phyloP scores from a whole-genome alignment of 257 asterid genomes.

The Eucommia ulmoides region DNA sequence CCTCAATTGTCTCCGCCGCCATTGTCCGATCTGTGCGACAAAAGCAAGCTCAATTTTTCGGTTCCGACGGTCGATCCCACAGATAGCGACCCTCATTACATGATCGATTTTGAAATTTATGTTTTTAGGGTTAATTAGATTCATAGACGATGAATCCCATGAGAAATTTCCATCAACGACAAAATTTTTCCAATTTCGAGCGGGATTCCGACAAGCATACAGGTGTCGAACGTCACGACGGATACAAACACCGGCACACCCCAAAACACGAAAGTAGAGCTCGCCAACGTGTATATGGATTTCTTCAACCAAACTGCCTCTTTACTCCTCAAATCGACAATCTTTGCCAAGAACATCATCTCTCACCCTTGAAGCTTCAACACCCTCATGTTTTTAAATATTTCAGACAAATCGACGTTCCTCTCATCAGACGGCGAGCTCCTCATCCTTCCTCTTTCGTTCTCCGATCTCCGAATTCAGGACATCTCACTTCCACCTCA shows the following conservation, averaged over 20 bases:
- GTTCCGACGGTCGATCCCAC: slow-evolving; percentile 93
- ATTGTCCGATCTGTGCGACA: too few relatives aligned
- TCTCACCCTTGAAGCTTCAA: slow-evolving; percentile 97
- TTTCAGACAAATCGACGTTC: slow-evolving; percentile 83
- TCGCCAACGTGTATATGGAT: slow-evolving; percentile 42
- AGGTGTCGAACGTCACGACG: slow-evolving; percentile 57
- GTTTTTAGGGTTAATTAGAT: slow-evolving; percentile 43
- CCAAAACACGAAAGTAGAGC: slow-evolving; percentile 52
- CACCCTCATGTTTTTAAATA: slow-evolving; percentile 83
- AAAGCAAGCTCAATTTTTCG: slow-evolving; percentile 85
- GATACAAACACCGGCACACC: slow-evolving; percentile 74
- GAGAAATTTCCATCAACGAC: slow-evolving; percentile 61
- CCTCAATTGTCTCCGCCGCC: too few relatives aligned
- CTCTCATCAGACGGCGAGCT: too few relatives aligned
- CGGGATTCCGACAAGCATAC: slow-evolving; percentile 68
- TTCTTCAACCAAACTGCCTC: slow-evolving; percentile 69
- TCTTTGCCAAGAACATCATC: slow-evolving; percentile 57
- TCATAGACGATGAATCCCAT: slow-evolving; percentile 48
- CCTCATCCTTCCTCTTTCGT: too few relatives aligned
- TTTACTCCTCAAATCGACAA: slow-evolving; percentile 36
- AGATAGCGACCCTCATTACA: slow-evolving; percentile 79
- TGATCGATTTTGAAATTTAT: slow-evolving; percentile 36
- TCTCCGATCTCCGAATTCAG: too few relatives aligned
- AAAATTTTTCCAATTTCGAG: slow-evolving; percentile 79
- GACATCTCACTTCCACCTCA: too few relatives aligned